Base-by-base conservation (phyloP, 176 grass and related monocot species). In the Eremochloa ophiuroides region DNA sequence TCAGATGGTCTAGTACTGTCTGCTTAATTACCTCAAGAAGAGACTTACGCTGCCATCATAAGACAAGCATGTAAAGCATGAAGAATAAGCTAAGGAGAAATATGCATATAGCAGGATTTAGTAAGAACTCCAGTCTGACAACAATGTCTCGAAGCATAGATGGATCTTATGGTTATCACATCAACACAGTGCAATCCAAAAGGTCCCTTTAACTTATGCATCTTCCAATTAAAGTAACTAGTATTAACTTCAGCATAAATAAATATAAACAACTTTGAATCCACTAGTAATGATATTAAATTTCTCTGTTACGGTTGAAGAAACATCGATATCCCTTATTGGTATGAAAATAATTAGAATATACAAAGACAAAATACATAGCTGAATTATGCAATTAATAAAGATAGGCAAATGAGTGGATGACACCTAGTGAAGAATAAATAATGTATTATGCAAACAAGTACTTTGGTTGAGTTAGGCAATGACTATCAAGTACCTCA, bases 1-100 rank as follows among this genome's bases (percentile, higher is more conserved):
- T 91, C n/a, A 98, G 90, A 93, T 98, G 92, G 40, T 91, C 90
- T 74, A 98, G 64, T 39, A 98, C 90, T 17, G 92, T 98, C 82
- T 98, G 92, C 76, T 93, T 98, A 61, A 98, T 88, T 61, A 98
- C 86, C 84, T 94, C 90, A 46, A 98, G 90, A 64, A 98, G 73
- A 69, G 90, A 86, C 72, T 93, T 93, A 53, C 95, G 90, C 95
- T 97, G 90, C 23, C 63, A 84, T 71, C 23, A 48, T 10, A 87
- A 58, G 78, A 84, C 7, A 69, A 62, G 30, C 41, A 44, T 60
- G 20, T 69, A 83, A 83, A 62, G 14, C 28, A 61, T 66, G 23
- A 70, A 78, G 12, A 82, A 15, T 47, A 82, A 67, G 28, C 64
- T 62, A 18, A 62, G 59, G 48, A n/a, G 37, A 63, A 60, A 71